Percentiles rank a stretch among this genome's conserved stretches.
phyloP scores from a whole-genome alignment of 2,329 filamentous ascomycete species.

The Chaetomiaceae sp. region DNA sequence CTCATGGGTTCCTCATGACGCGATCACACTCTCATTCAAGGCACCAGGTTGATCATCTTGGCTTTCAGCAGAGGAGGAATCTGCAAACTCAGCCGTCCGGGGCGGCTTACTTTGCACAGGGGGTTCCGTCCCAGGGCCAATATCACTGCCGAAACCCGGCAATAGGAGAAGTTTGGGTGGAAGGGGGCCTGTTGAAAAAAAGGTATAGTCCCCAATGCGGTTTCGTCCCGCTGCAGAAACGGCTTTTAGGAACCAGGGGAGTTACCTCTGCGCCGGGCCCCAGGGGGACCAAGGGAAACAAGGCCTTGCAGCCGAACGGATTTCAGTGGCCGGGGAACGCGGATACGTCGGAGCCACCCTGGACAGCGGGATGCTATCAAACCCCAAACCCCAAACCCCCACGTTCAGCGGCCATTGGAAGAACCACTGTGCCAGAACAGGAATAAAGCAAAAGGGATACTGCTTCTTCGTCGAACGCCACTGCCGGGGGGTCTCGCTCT shows the following conservation, averaged over 20 bases:
- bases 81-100: not conserved
- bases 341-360: not conserved
- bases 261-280: not conserved
- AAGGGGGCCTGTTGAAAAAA: too few relatives aligned
- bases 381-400: too few relatives aligned
- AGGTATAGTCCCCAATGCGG: too few relatives aligned
- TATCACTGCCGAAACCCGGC: not conserved
- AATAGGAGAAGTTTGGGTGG: not conserved
- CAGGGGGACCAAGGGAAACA: not conserved
- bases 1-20: not conserved
- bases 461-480: too few relatives aligned
- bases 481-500: too few relatives aligned
- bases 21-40: not conserved
- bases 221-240: too few relatives aligned
- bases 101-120: not conserved
- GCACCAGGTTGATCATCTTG: not conserved
- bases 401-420: too few relatives aligned
- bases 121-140: not conserved
- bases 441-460: too few relatives aligned
- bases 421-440: too few relatives aligned
- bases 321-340: not conserved
- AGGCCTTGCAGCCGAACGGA: not conserved
- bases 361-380: too few relatives aligned
- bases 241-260: too few relatives aligned
- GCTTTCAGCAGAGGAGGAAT: not conserved